Conservation (phyloP, 2,329 filamentous ascomycete genomes). For the Aurifilum marmelostoma region DNA sequence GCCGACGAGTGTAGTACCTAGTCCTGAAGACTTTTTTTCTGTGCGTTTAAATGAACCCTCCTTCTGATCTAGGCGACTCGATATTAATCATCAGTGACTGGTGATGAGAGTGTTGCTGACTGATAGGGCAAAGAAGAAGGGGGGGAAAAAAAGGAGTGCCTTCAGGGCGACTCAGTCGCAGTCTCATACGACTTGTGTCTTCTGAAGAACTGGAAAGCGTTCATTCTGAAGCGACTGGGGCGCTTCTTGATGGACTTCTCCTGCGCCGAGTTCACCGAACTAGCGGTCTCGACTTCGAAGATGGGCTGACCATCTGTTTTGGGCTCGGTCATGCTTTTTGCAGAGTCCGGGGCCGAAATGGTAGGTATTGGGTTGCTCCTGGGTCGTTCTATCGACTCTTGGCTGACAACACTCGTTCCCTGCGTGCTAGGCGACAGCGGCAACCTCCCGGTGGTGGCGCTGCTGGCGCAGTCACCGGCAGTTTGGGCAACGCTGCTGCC, state of each 20-base stretch:
- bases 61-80: not conserved
- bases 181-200: slow-evolving; percentile 52
- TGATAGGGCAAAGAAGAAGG: too few relatives aligned
- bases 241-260: slow-evolving; percentile 61
- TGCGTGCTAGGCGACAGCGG: slow-evolving; percentile 67
- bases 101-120: not conserved
- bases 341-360: slow-evolving; percentile 36
- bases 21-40: not conserved
- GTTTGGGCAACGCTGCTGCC: slow-evolving; percentile 58
- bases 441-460: slow-evolving; percentile 66
- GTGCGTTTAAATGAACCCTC: not conserved
- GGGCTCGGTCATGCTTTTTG: slow-evolving; percentile 34
- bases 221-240: slow-evolving; percentile 66
- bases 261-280: slow-evolving; percentile 50
- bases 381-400: slow-evolving; percentile 58
- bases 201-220: slow-evolving; percentile 60
- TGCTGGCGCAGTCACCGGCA: slow-evolving; percentile 65
- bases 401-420: slow-evolving; percentile 67
- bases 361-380: slow-evolving; percentile 47
- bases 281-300: slow-evolving; percentile 43
- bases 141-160: not conserved
- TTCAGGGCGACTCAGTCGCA: slow-evolving; percentile 34
- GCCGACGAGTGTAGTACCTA: not conserved
- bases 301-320: slow-evolving; percentile 36
- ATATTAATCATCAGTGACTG: not conserved